A percentile compares a stretch with the other conserved stretches of the same genome.
Evolutionary conservation across 2,329 filamentous ascomycete genomes (phyloP).

Genomic region (Botryotinia calthae): DNA sequence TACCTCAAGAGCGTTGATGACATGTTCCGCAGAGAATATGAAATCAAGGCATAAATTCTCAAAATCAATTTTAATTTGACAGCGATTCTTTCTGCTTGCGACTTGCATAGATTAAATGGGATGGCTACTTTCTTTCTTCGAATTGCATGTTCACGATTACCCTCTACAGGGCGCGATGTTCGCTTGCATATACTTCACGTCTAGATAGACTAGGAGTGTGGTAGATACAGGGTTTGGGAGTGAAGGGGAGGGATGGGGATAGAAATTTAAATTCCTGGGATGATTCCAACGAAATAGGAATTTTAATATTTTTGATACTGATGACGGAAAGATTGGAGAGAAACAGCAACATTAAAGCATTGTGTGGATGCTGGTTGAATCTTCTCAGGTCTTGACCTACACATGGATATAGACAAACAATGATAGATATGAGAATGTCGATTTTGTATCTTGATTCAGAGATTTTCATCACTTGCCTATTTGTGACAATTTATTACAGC

Average conservation of each 20-base stretch:
- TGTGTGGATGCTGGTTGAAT: neutral
- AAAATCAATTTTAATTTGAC: conserved; percentile 4
- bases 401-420: conserved; percentile 7
- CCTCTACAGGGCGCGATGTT: conserved; percentile 3
- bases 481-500: neutral
- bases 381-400: neutral
- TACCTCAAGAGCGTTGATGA: conserved; percentile 79
- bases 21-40: conserved; percentile 81
- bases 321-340: neutral
- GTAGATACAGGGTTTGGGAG: neutral
- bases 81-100: conserved; percentile 2
- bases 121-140: neutral
- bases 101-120: conserved; percentile 9
- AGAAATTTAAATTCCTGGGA: conserved; percentile 3
- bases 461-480: neutral
- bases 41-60: conserved; percentile 61
- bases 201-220: neutral
- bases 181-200: conserved; percentile 10
- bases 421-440: neutral
- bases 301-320: conserved; percentile 2
- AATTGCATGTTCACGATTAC: conserved; percentile 12
- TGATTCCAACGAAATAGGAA: conserved; percentile 2
- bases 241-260: neutral
- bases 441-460: neutral
- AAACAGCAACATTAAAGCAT: neutral